Base-by-base conservation (phyloP, 2,329 filamentous ascomycete species). In the Fusarium luffae region DNA sequence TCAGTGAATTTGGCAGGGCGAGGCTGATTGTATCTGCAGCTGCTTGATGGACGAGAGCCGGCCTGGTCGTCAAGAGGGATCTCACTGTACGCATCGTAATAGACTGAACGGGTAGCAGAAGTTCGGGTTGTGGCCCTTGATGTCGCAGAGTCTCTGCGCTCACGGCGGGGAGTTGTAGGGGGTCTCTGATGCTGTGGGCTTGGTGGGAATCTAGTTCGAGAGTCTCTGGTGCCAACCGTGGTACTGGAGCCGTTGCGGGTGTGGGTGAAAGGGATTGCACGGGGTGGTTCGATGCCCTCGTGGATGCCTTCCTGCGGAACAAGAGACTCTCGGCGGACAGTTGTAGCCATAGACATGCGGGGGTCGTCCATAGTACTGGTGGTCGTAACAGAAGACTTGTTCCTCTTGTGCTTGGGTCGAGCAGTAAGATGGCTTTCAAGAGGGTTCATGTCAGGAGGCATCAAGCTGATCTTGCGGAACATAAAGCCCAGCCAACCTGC, bases 391-490 rank as follows among this genome's bases (percentile, higher is more conserved):
- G 86, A 88, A 2, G 85, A 86, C 78, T 87, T 88, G 78, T 92
- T 94, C 76, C 92, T 89, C 83, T 94, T 94, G 81, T 97, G 93
- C 50, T 74, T 75, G 60, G 80, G 82, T 25, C 90, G 88, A 13
- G 93, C 90, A 2, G 94, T 98, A 61, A 97, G 82, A 74, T 95
- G 90, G 70, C 92, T 89, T 77, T 98, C 94, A 16, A 98, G 85
- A 3, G 95, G 95, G 77, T 98, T 98, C 92, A 97, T 93, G 76
- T 98, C 95, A 0, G 95, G 94, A 8, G 95, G 95, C 78, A 98
- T 86, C 21, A 86, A 84, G 7, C 90, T 85, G 74, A 98, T 98
- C 76, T 92, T 91, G 42, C 90, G 88, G 87, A 98, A 98, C 72
- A 92, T 88, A 54, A 92, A 78, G 18, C 89, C 89, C 27, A 98